Percentiles rank a stretch among this genome's conserved stretches.
These are phyloP conservation scores for Suillus discolor DNA, from an alignment of 768 basidiomycete genomes.

Conservation along the genomic window DNA sequence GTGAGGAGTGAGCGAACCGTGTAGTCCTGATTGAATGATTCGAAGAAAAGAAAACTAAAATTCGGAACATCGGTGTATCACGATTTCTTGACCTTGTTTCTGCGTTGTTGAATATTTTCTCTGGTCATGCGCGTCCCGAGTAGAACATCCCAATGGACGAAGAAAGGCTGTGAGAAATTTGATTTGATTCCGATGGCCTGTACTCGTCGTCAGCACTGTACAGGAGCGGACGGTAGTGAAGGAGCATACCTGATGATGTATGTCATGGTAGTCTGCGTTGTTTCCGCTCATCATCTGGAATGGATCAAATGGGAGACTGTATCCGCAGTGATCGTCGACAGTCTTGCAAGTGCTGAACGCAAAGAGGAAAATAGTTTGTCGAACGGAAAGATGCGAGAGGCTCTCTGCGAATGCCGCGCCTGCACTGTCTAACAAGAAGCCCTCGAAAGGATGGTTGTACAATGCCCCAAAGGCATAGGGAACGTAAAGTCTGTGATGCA, in stretches of 20 bases:
- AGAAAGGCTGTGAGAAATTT: conserved; percentile 94
- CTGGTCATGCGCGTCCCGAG: conserved; percentile 83
- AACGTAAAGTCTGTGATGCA: conserved; percentile 95
- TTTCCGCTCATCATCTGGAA: conserved; percentile 83
- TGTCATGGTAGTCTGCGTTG: conserved; percentile 97
- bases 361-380: conserved; percentile 88
- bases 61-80: conserved; percentile 16
- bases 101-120: conserved; percentile 55
- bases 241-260: conserved; percentile 82
- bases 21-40: background rate
- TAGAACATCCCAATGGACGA: conserved; percentile 86
- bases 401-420: conserved; percentile 80
- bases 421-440: conserved; percentile 83
- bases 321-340: conserved; percentile 95
- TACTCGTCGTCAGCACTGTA: background rate
- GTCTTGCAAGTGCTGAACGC: conserved; percentile 86
- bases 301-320: conserved; percentile 88
- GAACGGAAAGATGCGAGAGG: conserved; percentile 65
- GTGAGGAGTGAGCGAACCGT: background rate
- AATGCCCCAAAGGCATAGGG: conserved; percentile 96
- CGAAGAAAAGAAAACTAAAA: background rate
- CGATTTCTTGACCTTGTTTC: conserved; percentile 27
- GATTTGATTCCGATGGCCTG: conserved; percentile 77
- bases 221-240: background rate
- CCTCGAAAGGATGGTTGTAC: conserved; percentile 97